phyloP scores from a whole-genome alignment of 768 basidiomycete genomes.

The Russula earlei region DNA sequence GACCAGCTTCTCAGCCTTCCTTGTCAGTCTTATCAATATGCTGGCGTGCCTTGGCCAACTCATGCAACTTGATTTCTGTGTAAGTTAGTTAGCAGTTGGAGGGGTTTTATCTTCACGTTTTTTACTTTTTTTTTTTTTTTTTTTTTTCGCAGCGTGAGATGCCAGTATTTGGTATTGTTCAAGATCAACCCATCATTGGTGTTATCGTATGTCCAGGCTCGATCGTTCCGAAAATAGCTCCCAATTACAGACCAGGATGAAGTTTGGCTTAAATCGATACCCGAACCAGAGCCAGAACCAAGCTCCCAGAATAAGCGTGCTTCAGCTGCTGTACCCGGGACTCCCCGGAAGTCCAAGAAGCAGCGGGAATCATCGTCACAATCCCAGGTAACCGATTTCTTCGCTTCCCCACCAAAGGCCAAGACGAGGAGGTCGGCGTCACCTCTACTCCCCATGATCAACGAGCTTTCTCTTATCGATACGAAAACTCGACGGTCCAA shows the following conservation, averaged over 20 bases:
- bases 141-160: constrained; percentile 55
- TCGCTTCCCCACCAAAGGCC: constrained; percentile 4
- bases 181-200: constrained; percentile 56
- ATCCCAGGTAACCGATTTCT: constrained; percentile 21
- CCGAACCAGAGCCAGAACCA: constrained; percentile 2
- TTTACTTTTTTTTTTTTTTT: constrained; percentile 6
- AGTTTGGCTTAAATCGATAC: constrained; percentile 25
- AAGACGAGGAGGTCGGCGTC: background rate
- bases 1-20: background rate
- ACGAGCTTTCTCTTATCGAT: constrained; percentile 44
- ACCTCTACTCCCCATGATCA: background rate
- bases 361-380: constrained; percentile 20
- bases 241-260: constrained; percentile 39
- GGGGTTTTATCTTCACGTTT: background rate
- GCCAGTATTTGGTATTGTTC: constrained; percentile 70
- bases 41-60: constrained; percentile 53
- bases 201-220: constrained; percentile 47
- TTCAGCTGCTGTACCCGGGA: constrained; percentile 20
- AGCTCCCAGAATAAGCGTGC: constrained; percentile 15
- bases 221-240: background rate
- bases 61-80: constrained; percentile 38
- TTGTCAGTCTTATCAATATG: constrained; percentile 61
- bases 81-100: constrained; percentile 26
- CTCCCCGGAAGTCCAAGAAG: constrained; percentile 26
- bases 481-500: constrained; percentile 55